Evolutionary conservation across 169 alveolate genomes (phyloP), one percentile per base, ranked within the genome.

Genomic region (Ichthyophthirius multifiliis): DNA sequence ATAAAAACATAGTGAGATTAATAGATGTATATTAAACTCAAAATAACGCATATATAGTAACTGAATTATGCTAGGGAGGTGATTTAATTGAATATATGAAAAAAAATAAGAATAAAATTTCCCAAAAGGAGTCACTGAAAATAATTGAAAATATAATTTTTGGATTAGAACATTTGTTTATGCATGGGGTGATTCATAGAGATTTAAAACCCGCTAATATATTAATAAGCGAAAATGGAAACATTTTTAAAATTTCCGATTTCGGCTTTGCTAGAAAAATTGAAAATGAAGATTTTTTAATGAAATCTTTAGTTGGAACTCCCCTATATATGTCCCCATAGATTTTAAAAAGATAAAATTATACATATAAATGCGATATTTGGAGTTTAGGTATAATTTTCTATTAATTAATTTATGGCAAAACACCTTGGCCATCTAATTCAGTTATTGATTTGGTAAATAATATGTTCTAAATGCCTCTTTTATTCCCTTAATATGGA

Each of bases 321-420:
- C 87, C 87, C 9, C 65, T 74, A 9, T 82, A 82, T 23, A 82
- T 74, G 83, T 41, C 78, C 45, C 87, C 87, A 1, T 30, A 82
- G 45, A 81, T 81, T 13, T 45, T 82, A 13, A 62, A 55, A 74
- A 74, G 82, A 63, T 74, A 74, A 64, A 71, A 62, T 46, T 82
- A 82, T 35, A 82, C 75, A 7, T 43, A 62, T 18, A 87, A 83
- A 76, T 78, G 86, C 35, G 90, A 87, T 63, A 82, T 87, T 3
- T 87, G 93, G 93, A 79, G 88, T 9, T 41, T 87, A 15, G 93
- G 89, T 2, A 41, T 83, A 3, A 65, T 87, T 2, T 80, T 85
- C 30, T 87, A 83, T 76, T 89, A 83, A 63, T 20, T 71, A 35
- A 47, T 71, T 9, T 81, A 81, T 73, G 82, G 82, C 6, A 27